These are phyloP conservation scores for Camelina sativa DNA, from an alignment of 345 rosid species.

Conservation along the genomic window DNA sequence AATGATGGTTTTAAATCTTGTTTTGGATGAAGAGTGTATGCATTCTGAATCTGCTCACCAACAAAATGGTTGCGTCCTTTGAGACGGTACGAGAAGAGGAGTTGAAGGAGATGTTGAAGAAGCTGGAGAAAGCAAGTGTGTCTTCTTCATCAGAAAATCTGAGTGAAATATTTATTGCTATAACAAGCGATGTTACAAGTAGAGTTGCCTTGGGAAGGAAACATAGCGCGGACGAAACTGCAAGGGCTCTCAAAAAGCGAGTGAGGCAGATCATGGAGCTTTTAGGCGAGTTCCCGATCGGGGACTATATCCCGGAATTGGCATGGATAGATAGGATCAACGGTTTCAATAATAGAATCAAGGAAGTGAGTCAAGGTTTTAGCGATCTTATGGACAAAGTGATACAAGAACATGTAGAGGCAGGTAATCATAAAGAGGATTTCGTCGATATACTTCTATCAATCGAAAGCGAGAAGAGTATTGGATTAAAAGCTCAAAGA, in stretches of 20 bases:
- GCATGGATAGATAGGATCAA: constrained; percentile 47
- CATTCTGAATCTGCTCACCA: constrained; percentile 53
- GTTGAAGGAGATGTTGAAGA: constrained; percentile 36
- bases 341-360: constrained; percentile 26
- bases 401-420: constrained; percentile 30
- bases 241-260: constrained; percentile 40
- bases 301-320: constrained; percentile 65
- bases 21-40: constrained; percentile 48
- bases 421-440: background rate
- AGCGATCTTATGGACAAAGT: constrained; percentile 40
- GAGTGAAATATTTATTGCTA: constrained; percentile 40
- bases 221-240: constrained; percentile 44
- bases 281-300: constrained; percentile 46
- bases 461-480: constrained; percentile 19
- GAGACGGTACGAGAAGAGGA: constrained; percentile 55
- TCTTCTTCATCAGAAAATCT: constrained; percentile 42
- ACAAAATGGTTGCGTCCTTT: constrained; percentile 52
- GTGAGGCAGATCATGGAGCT: constrained; percentile 42
- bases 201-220: constrained; percentile 61
- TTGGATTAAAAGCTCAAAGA: constrained; percentile 19
- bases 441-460: constrained; percentile 27
- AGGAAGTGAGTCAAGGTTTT: constrained; percentile 31
- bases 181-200: constrained; percentile 53
- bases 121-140: constrained; percentile 36
- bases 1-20: background rate